Base-by-base conservation (phyloP, 108 stramenopile species). In the Seminavis robusta region DNA sequence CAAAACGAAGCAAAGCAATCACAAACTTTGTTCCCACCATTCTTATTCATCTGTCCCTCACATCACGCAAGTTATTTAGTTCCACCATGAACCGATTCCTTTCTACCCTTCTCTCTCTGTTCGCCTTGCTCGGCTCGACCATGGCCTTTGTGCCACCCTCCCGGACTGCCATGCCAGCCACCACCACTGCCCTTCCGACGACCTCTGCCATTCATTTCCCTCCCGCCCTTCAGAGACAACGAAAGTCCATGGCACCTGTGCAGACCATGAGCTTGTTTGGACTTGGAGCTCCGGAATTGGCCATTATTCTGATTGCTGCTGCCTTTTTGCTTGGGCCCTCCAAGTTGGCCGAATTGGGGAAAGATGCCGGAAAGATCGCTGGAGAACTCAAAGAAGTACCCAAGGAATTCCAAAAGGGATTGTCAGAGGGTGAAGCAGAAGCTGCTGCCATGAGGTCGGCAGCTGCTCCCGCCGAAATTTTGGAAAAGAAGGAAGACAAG, bases 361-460 rank as follows among this genome's bases (percentile, higher is more conserved):
- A 94, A 71, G 95, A 96, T 58, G 87, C 90, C 11, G 95, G 95
- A 57, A 91, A 91, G 74, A 94, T 96, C 73, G 95, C 95, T 2
- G 95, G 95, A 29, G 95, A 96, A 70, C 64, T 96, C 34, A 96
- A 96, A 72, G 95, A 94, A 57, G 91, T 94, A 24, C 93, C 93
- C 25, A 90, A 93, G 55, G 93, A 96, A 56, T 96, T 96, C 71
- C 93, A 96, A 77, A 77, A 86, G 53, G 95, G 95, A 20, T 61
- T 96, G 65, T 67, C 71, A 21, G 95, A 96, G 58, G 95, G 94
- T 20, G 95, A 96, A 73, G 69, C 65, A 53, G 40, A 77, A 57
- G 89, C 89, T 29, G 73, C 77, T 65, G 28, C 34, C 31, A 70
- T 75, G 47, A 90, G 84, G 73, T 71, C 75, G n/a, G n/a, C n/a